Conservation (phyloP, 805 yeast species). For the Diddensiella transvaalensis region DNA sequence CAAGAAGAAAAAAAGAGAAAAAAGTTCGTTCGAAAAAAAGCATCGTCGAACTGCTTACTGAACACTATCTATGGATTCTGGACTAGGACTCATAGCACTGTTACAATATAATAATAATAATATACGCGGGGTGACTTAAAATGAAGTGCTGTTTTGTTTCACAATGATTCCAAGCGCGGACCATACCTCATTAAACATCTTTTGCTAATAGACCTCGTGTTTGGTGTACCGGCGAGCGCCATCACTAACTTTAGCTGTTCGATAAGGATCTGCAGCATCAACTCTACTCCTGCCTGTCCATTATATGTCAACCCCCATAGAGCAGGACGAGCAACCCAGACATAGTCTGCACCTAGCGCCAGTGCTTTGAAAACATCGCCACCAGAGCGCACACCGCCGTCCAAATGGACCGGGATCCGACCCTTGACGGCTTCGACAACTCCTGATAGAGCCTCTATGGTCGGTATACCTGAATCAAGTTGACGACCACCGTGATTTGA, state of each 20-base stretch:
- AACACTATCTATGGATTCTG: too few species aligned
- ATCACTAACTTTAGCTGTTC: slow-evolving; percentile 24
- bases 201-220: slow-evolving; percentile 15
- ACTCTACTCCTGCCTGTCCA: slow-evolving; percentile 62
- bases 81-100: too few species aligned
- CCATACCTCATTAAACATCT: slow-evolving; percentile 19
- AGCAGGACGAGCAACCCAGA: slow-evolving; percentile 64
- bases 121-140: too few species aligned
- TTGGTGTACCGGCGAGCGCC: slow-evolving; percentile 26
- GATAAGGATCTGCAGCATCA: slow-evolving; percentile 23
- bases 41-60: too few species aligned
- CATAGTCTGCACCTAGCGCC: slow-evolving; percentile 66
- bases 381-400: slow-evolving; percentile 68
- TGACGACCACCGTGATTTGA: slow-evolving; percentile 78
- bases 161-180: slow-evolving; percentile 8
- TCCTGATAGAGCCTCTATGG: slow-evolving; percentile 62
- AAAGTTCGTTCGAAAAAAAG: too few species aligned
- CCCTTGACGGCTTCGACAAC: slow-evolving; percentile 38
- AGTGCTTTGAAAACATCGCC: slow-evolving; percentile 63
- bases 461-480: slow-evolving; percentile 57
- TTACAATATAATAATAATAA: too few species aligned
- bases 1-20: too few species aligned
- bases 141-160: too few species aligned
- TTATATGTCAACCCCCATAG: slow-evolving; percentile 62
- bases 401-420: slow-evolving; percentile 55